Conservation (phyloP, 257 asterid species). For the Perilla frutescens region DNA sequence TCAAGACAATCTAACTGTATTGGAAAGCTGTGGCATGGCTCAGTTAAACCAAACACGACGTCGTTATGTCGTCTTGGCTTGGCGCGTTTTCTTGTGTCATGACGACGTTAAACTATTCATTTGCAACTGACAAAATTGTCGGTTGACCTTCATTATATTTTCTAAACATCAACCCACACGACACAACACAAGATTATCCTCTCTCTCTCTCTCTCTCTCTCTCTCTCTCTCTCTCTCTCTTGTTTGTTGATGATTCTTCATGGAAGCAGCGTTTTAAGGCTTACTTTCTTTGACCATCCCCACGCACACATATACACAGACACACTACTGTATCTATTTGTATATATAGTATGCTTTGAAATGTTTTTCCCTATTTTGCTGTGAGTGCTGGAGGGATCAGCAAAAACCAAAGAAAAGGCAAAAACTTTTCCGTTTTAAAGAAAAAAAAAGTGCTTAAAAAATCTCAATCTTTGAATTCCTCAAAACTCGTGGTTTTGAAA, state of each 20-base stretch:
- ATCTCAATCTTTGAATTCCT: slow-evolving; percentile 56
- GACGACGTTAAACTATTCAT: slow-evolving; percentile 22
- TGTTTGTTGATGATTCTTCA: slow-evolving; percentile 34
- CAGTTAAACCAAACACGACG: neutral
- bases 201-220: neutral
- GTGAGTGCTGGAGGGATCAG: slow-evolving; percentile 21
- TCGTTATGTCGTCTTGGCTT: slow-evolving; percentile 32
- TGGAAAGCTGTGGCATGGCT: slow-evolving; percentile 21
- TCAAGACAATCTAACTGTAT: neutral
- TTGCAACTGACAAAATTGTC: slow-evolving; percentile 18
- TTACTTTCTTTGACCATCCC: slow-evolving; percentile 65
- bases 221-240: neutral
- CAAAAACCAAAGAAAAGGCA: slow-evolving; percentile 9
- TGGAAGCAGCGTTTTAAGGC: slow-evolving; percentile 50
- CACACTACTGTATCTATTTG: neutral
- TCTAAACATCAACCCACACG: neutral
- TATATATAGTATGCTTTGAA: slow-evolving; percentile 16
- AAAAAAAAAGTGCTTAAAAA: slow-evolving; percentile 1
- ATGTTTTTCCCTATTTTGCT: slow-evolving; percentile 15
- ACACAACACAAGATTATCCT: neutral
- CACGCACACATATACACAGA: neutral
- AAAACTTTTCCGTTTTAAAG: neutral
- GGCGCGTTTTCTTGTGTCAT: slow-evolving; percentile 40
- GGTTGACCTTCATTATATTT: slow-evolving; percentile 41
- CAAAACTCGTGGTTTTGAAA: slow-evolving; percentile 53